A percentile compares a stretch with the other conserved stretches of the same genome.
phyloP scores from a whole-genome alignment of 2,329 filamentous ascomycete genomes.

The Colletotrichum musicola region DNA sequence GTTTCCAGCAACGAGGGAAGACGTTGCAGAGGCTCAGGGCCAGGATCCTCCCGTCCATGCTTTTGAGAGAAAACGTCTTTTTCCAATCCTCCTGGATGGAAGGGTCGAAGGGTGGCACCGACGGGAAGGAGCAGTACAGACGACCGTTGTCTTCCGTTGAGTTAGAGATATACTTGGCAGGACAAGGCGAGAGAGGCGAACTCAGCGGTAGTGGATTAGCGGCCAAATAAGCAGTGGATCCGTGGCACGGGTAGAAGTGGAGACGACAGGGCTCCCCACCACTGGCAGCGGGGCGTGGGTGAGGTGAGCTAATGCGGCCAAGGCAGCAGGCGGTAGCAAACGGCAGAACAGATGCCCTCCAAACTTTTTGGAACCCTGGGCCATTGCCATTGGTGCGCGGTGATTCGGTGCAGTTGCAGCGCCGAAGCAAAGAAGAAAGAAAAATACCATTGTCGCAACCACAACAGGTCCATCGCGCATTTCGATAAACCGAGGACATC shows the following conservation, averaged over 20 bases:
- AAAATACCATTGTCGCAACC: constrained; percentile 1
- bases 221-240: constrained; percentile 3
- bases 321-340: constrained; percentile 22
- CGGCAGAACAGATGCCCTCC: constrained; percentile 36
- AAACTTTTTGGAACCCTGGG: constrained; percentile 35
- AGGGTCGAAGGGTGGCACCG: constrained; percentile 13
- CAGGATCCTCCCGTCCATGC: background rate
- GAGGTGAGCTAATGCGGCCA: constrained; percentile 21
- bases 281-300: constrained; percentile 25
- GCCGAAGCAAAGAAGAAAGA: background rate
- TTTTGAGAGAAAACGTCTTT: background rate
- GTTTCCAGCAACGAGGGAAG: background rate
- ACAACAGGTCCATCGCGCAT: too few species aligned
- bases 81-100: too few species aligned
- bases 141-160: background rate
- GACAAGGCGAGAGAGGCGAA: too few species aligned
- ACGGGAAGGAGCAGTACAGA: constrained; percentile 9
- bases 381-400: constrained; percentile 24
- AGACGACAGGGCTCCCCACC: constrained; percentile 8
- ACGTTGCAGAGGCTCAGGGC: constrained; percentile 1
- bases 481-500: too few species aligned
- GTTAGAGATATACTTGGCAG: constrained; percentile 10
- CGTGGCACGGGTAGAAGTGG: constrained; percentile 36
- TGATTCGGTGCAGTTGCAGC: background rate
- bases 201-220: background rate